Percentiles rank a stretch among this genome's conserved stretches.
Evolutionary conservation across 2,329 filamentous ascomycete genomes (phyloP).

Genomic region (Penicillium freii): DNA sequence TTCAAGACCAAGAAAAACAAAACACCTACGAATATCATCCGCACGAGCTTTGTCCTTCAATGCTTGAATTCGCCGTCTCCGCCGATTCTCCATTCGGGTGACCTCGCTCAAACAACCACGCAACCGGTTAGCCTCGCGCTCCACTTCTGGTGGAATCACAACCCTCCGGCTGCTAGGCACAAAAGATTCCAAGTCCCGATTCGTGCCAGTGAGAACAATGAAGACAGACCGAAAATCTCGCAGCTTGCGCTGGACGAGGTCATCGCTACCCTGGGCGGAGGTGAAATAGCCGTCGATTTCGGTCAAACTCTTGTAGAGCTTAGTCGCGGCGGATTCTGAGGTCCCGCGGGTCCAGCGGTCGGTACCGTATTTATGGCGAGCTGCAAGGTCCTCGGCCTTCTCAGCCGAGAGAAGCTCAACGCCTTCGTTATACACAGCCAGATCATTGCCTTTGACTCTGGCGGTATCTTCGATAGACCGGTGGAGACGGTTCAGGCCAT

Average conservation of each 20-base stretch:
- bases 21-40: slow-evolving; percentile 73
- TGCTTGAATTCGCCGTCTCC: slow-evolving; percentile 74
- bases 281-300: slow-evolving; percentile 88
- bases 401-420: slow-evolving; percentile 74
- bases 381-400: slow-evolving; percentile 74
- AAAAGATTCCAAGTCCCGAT: slow-evolving; percentile 78
- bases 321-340: slow-evolving; percentile 66
- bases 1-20: not conserved
- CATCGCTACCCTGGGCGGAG: slow-evolving; percentile 65
- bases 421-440: slow-evolving; percentile 77
- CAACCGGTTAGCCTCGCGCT: slow-evolving; percentile 72
- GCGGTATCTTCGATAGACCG: slow-evolving; percentile 84
- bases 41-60: slow-evolving; percentile 74
- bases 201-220: slow-evolving; percentile 71
- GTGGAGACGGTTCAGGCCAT: slow-evolving; percentile 74
- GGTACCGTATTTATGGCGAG: slow-evolving; percentile 78
- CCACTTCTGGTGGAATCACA: slow-evolving; percentile 75
- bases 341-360: slow-evolving; percentile 75
- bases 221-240: slow-evolving; percentile 72
- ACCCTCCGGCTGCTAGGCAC: slow-evolving; percentile 82
- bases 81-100: slow-evolving; percentile 73
- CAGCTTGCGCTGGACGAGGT: slow-evolving; percentile 74
- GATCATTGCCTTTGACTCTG: slow-evolving; percentile 79
- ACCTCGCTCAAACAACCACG: slow-evolving; percentile 83
- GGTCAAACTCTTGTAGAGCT: slow-evolving; percentile 69